Base-by-base conservation (phyloP, 495 filamentous ascomycete species). In the Podospora australis region DNA sequence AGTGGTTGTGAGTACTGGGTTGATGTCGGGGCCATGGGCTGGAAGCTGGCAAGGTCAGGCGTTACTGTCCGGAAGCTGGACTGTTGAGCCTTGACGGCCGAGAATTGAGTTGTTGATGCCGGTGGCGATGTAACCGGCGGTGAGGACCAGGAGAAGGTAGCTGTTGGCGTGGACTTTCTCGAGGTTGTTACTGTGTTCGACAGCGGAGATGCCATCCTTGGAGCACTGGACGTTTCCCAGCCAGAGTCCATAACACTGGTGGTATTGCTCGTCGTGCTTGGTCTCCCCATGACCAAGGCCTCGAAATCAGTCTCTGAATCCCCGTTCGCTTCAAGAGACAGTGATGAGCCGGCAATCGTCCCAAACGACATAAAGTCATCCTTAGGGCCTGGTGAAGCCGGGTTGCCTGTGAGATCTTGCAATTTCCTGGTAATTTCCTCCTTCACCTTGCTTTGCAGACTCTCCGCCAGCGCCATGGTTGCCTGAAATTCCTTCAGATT, bases 401-500 rank as follows among this genome's bases (percentile, higher is more conserved):
- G 67, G 10, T 62, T 60, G 10, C 77, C 71, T 19, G 80, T 80
- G 23, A 97, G 73, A 51, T 97, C 94, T 55, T 84, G 83, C 2
- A 98, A 69, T 59, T 96, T 96, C 61, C 79, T 82, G 6, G 74
- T 83, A 53, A 96, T 90, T 53, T 98, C 94, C 11, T 82, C 77
- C 62, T 97, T 91, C 30, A 98, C 86, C 43, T 79, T 78, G 1
- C 74, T 64, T 0, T 87, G 90, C n/a, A 96, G 63, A 0, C 72
- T 75, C 59, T 88, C 91, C 62, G 96, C 92, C 17, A 92, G 70
- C 3, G 75, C 63, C 87, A 97, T 98, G 60, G 90, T 96, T 0
- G 77, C 67, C 54, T 87, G 82, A 64, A 97, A 98, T 66, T 96
- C 89, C 14, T 80, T 70, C 3, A 97, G 74, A 56, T 95, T 81